Evolutionary conservation across 805 yeast species (phyloP), one percentile per base, ranked within the genome.

Genomic region (Monosporozyma unispora): DNA sequence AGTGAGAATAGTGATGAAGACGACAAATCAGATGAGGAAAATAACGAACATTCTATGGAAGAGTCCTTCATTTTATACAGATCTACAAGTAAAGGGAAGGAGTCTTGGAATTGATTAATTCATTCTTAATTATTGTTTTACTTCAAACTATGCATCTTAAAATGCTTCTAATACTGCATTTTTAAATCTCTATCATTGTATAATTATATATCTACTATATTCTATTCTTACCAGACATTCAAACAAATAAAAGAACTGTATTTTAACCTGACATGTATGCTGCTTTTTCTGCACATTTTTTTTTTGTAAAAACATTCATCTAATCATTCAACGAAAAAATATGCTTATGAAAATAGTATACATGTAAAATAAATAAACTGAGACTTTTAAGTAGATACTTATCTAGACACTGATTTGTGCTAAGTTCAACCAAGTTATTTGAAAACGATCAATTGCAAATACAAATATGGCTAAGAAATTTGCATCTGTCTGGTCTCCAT

Each of bases 1-100:
- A 49, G 48, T 14, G 56, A 56, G 23, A 50, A 57, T 16, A 57
- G 56, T 33, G 49, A 54, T 21, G 60, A 52, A 41, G 60, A 56
- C 12, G 56, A 53, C 14, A 57, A 48, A 23, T 56, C 53, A n/a
- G 57, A 57, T 12, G 62, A 54, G 9, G 56, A 50, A 7, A 63
- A 59, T 27, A 65, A 67, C 25, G 69, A 64, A 4, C 65, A 66
- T 19, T 66, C 42, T 21, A 38, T 38, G 27, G 27, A 61, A n/a
- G 64, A 59, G 44, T 68, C 63, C 16, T 62, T 59, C 47, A 54
- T 60, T 5, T 51, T 66, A 39, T 64, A 62, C 39, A 59, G 69
- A 41, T 59, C 68, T 10, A 57, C 57, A n/a, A 66, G 68, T 38
- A 63, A 59, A 28, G 67, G 64, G 33, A 63, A 57, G 45, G 53